Base-by-base conservation (phyloP, 768 basidiomycete species). In the Kwoniella dendrophila region DNA sequence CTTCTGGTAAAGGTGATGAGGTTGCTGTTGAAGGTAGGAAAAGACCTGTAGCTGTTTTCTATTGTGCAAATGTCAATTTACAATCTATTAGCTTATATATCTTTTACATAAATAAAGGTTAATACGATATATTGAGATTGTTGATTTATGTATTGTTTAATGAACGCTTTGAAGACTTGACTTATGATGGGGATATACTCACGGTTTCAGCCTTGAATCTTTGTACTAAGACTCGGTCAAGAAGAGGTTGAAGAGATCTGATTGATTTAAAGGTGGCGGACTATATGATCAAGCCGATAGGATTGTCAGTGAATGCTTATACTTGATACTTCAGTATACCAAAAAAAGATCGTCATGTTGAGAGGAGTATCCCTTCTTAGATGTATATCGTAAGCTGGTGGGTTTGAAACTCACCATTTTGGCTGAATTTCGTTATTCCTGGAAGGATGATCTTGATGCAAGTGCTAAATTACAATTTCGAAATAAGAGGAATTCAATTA, bases 31-130 rank as follows among this genome's bases (percentile, higher is more conserved):
- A 85, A n/a, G 96, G 96, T 47, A 99, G 84, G 86, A 93, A 93
- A 78, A 99, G 87, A 34, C 96, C 96, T 24, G 89, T 81, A 2
- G 96, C 89, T n/a, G 95, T 99, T 94, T 98, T 96, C 94, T 97
- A 56, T 22, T 2, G 20, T 24, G 14, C 12, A 66, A 6, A 65
- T 11, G 60, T 6, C 22, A 48, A n/a, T n/a, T n/a, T n/a, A n/a
- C n/a, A n/a, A n/a, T n/a, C n/a, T n/a, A n/a, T n/a, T n/a, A n/a
- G n/a, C n/a, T n/a, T n/a, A n/a, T n/a, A n/a, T n/a, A n/a, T n/a
- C n/a, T n/a, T n/a, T n/a, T n/a, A n/a, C n/a, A n/a, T n/a, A n/a
- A n/a, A n/a, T n/a, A n/a, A n/a, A n/a, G n/a, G n/a, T n/a, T n/a
- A n/a, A n/a, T n/a, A n/a, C n/a, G n/a, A n/a, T n/a, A n/a, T n/a